A percentile compares a stretch with the other conserved stretches of the same genome.
These are phyloP conservation scores for Physcomitrium patens DNA, from an alignment of 225 moss, liverwort and hornwort species.

Conservation along the genomic window DNA sequence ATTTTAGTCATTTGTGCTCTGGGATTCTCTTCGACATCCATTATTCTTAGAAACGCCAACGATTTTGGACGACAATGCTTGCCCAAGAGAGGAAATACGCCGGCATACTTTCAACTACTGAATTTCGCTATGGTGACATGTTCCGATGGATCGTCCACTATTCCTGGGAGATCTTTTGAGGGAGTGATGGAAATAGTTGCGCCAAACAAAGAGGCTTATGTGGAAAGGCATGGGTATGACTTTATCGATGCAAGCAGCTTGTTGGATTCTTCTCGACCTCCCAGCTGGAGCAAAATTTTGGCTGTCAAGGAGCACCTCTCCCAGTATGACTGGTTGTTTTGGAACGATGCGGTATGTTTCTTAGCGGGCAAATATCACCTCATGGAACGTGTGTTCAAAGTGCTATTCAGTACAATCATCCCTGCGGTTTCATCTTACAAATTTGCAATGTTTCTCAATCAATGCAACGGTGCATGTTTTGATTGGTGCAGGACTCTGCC, in stretches of 20 bases:
- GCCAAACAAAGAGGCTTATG: conserved; percentile 89
- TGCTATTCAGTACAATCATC: too few species aligned
- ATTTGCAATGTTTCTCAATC: not conserved
- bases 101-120: conserved; percentile 52
- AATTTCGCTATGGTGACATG: conserved; percentile 97
- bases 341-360: conserved; percentile 93
- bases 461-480: not conserved
- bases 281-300: conserved; percentile 99
- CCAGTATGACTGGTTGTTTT: conserved; percentile 94
- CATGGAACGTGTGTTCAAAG: not conserved
- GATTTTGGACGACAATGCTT: conserved; percentile 84
- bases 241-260: conserved; percentile 94
- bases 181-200: conserved; percentile 92
- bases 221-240: conserved; percentile 84
- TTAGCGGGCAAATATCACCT: not conserved
- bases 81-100: conserved; percentile 39
- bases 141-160: conserved; percentile 90
- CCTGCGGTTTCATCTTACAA: too few species aligned
- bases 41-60: conserved; percentile 77
- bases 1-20: conserved; percentile 47
- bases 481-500: conserved; percentile 81
- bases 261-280: conserved; percentile 85
- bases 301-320: conserved; percentile 89
- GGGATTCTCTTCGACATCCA: conserved; percentile 74
- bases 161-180: conserved; percentile 93